Conservation (phyloP, 2,329 filamentous ascomycete genomes). For the Botrytis cinerea region DNA sequence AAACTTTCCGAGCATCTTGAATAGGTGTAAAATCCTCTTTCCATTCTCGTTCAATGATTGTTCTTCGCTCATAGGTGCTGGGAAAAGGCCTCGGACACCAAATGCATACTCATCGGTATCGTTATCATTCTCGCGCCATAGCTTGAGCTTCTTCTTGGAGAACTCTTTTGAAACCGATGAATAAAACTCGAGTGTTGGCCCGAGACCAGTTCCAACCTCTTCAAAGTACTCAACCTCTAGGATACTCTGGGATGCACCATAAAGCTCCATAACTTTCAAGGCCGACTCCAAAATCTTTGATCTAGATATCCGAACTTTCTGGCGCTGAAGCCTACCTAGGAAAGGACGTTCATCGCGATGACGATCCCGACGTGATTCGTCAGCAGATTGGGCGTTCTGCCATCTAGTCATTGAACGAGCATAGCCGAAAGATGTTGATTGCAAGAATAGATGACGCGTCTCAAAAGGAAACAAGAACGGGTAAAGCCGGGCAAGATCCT, state of each 20-base stretch:
- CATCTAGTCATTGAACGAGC: slow-evolving; percentile 95
- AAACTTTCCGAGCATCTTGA: slow-evolving; percentile 94
- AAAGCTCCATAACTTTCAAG: slow-evolving; percentile 97
- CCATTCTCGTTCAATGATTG: slow-evolving; percentile 74
- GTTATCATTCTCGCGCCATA: slow-evolving; percentile 90
- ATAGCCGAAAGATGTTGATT: slow-evolving; percentile 98
- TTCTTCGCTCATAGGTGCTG: slow-evolving; percentile 81
- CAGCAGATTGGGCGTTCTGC: slow-evolving; percentile 85
- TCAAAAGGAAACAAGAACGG: slow-evolving; percentile 98
- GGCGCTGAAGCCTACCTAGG: slow-evolving; percentile 85
- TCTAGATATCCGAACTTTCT: slow-evolving; percentile 96
- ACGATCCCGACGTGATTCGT: slow-evolving; percentile 78
- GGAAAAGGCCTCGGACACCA: slow-evolving; percentile 83
- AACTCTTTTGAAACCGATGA: slow-evolving; percentile 97
- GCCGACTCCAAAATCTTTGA: slow-evolving; percentile 95
- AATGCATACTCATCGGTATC: slow-evolving; percentile 80
- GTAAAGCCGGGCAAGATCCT: slow-evolving; percentile 89
- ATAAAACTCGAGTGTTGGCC: slow-evolving; percentile 96
- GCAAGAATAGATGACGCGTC: slow-evolving; percentile 92
- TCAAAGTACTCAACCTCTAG: slow-evolving; percentile 98
- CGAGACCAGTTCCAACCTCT: slow-evolving; percentile 93
- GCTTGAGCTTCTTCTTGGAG: slow-evolving; percentile 92
- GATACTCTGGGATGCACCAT: slow-evolving; percentile 93
- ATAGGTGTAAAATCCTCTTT: slow-evolving; percentile 84
- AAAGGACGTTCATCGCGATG: slow-evolving; percentile 87